A percentile compares a stretch with the other conserved stretches of the same genome.
These are phyloP conservation scores for Collybia mongolica DNA, from an alignment of 768 basidiomycete genomes.

Conservation along the genomic window DNA sequence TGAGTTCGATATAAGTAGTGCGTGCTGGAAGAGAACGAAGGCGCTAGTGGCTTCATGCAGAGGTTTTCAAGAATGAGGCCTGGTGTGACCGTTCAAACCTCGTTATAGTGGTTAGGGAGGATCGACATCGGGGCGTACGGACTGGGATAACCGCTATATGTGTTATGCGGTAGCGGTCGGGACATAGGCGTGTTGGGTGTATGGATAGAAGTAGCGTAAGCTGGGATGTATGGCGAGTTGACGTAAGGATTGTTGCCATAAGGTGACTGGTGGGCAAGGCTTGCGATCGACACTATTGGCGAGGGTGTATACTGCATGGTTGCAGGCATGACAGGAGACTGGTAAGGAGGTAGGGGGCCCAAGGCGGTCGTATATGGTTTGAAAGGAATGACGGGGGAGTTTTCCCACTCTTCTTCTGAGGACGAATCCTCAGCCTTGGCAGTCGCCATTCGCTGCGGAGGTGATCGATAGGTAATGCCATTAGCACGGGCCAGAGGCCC, in stretches of 20 bases:
- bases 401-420: constrained; percentile 26
- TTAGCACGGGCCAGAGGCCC: constrained; percentile 35
- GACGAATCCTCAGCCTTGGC: constrained; percentile 22
- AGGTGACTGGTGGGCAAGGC: constrained; percentile 7
- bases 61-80: too few relatives aligned
- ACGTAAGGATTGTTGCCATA: constrained; percentile 1
- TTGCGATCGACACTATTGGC: constrained; percentile 11
- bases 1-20: too few relatives aligned
- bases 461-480: constrained; percentile 16
- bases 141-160: constrained; percentile 6
- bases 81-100: too few relatives aligned
- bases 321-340: constrained; percentile 5
- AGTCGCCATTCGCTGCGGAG: constrained; percentile 4
- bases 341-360: constrained; percentile 4
- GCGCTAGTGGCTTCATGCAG: too few relatives aligned
- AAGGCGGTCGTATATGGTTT: constrained; percentile 19
- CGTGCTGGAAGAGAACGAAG: too few relatives aligned
- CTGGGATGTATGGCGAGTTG: constrained; percentile 12
- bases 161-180: constrained; percentile 5
- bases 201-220: constrained; percentile 12
- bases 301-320: constrained; percentile 7
- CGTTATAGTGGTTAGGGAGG: too few relatives aligned
- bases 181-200: constrained; percentile 11
- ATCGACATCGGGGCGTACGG: neutral
- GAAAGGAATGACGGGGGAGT: constrained; percentile 31